Evolutionary conservation across 805 yeast species (phyloP), one percentile per base, ranked within the genome.

Genomic region (Metschnikowia noctiluminum): DNA sequence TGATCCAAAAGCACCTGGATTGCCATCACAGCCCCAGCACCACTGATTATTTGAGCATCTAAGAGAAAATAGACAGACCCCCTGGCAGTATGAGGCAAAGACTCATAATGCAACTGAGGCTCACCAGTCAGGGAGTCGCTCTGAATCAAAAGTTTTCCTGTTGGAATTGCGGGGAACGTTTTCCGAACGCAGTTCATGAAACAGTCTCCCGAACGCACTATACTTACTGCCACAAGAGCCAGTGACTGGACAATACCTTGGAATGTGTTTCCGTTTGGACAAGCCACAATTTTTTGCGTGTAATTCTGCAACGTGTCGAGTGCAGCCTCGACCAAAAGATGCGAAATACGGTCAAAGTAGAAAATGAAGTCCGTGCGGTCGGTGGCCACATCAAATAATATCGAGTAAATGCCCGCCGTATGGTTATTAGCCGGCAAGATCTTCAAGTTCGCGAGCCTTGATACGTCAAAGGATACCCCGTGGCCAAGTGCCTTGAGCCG

Each of bases 1-100:
- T 92, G 95, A 61, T 92, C 98, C 13, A 87, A 57, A 42, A 92
- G 69, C 3, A 92, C 90, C 58, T 89, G 94, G 40, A 89, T 80
- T 0, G 97, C 96, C 98, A 92, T 94, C 38, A 89, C 86, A 1
- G 91, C 84, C 0, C 96, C 96, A 0, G 97, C 96, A 2, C 98
- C 99, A 30, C 96, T 84, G 31, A 89, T 84, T 42, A 89, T 75
- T 63, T 92, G 97, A 0, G 96, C 89, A 62, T 92, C 97, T 60
- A 89, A 80, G 42, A 92, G 66, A 8, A 92, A 66, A 1, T 89
- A 81, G 51, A 78, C 80, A 34, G 70, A 64, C 37, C 60, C 52
- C 1, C 43, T 36, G 0, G 49, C 49, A 4, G 45, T 52, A 0
- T 66, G 62, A 0, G 97, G 97, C 35, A 92, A 66, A 26, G 81